Evolutionary conservation across 2,329 filamentous ascomycete species (phyloP), one percentile per base, ranked within the genome.

Genomic region (Botrytis tulipae): DNA sequence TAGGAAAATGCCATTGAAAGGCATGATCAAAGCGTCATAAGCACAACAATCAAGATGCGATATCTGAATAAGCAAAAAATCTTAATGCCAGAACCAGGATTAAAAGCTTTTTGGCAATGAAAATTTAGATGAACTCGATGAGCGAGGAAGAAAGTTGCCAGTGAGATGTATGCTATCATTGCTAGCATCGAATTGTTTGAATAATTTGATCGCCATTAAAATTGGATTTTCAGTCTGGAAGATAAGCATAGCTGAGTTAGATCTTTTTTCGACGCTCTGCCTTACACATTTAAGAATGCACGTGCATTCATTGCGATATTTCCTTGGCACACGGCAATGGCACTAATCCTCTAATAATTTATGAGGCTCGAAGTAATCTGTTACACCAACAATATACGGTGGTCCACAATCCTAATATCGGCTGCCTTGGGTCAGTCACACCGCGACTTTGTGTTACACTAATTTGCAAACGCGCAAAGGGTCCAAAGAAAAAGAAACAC

Each of bases 1-100:
- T 51, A 29, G 32, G 65, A 54, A 25, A 67, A 67, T 67, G 65
- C 46, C 32, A 68, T 16, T 54, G 25, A 67, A 44, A 10, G 20
- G 9, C 16, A 20, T 63, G 25, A 67, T 67, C n/a, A 32, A 20
- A 65, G 32, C 44, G 48, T 12, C 35, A 37, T 29, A 9, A 40
- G 54, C 12, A 37, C 14, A 20, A 44, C 9, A 7, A 48, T 0
- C 12, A n/a, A 22, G 16, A 48, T 3, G 3, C 5, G 16, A 14
- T 32, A n/a, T n/a, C 10, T 25, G 12, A 25, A 18, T 35, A 51
- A 66, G 32, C 10, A n/a, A 37, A 18, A 20, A 0, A 6, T 37
- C n/a, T 4, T n/a, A 2, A 40, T 66, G 14, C 12, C 4, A 7
- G 0, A n/a, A n/a, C 2, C 4, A 4, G 4, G 16, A n/a, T 40